phyloP scores from a whole-genome alignment of 1,284 basidiomycete genomes.

The Ceratobasidium sp. region DNA sequence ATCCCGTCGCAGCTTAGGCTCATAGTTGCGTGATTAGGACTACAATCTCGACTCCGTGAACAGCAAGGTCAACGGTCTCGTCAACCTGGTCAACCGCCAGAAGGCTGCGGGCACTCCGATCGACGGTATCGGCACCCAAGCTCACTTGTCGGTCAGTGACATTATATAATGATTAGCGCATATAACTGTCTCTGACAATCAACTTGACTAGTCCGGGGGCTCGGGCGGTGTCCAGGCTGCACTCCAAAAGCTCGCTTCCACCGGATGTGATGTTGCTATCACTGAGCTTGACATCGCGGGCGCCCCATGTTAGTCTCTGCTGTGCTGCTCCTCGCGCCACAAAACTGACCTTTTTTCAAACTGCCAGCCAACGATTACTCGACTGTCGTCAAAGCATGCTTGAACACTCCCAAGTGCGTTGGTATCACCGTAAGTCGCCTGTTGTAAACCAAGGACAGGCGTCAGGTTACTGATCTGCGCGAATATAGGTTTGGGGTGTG shows the following conservation, averaged over 20 bases:
- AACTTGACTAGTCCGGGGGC: too few species aligned
- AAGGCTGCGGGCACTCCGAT: constrained; percentile 46
- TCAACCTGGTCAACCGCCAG: constrained; percentile 45
- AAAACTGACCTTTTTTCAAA: too few species aligned
- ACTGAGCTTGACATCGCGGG: not conserved
- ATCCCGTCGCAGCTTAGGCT: too few species aligned
- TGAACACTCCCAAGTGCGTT: constrained; percentile 62
- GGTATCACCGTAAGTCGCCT: constrained; percentile 58
- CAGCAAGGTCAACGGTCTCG: constrained; percentile 45
- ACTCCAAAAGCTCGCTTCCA: too few species aligned
- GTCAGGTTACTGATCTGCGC: too few species aligned
- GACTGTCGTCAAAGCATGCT: constrained; percentile 64
- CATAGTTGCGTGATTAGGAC: constrained; percentile 8
- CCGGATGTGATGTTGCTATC: too few species aligned
- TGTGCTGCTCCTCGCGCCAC: too few species aligned
- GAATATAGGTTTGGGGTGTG: constrained; percentile 8
- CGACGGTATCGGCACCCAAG: constrained; percentile 47
- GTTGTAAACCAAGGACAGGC: too few species aligned
- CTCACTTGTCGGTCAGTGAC: constrained; percentile 30
- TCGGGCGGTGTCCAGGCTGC: too few species aligned
- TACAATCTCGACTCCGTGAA: constrained; percentile 48
- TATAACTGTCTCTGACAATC: too few species aligned
- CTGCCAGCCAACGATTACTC: constrained; percentile 54
- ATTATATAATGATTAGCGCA: too few species aligned
- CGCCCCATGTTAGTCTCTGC: too few species aligned